Conservation (phyloP, 1,284 basidiomycete species). For the Leccinum subrobustum region DNA sequence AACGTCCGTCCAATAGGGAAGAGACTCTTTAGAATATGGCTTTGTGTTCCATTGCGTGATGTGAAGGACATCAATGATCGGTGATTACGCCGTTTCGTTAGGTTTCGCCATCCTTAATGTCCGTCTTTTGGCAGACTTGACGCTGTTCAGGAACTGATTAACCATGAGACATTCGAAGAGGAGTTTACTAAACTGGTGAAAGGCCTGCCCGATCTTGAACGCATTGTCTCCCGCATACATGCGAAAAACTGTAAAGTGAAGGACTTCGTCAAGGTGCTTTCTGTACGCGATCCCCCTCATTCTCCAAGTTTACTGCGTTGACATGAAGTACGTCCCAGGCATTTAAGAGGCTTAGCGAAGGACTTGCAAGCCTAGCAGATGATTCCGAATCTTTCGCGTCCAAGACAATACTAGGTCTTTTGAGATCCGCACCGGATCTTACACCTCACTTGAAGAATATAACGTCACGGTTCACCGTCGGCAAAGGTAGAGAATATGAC, state of each 20-base stretch:
- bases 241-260: constrained; percentile 84
- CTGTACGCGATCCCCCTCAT: constrained; percentile 43
- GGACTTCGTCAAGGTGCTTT: constrained; percentile 83
- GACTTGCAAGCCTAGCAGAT: constrained; percentile 62
- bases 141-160: constrained; percentile 87
- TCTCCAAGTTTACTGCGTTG: background rate
- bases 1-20: constrained; percentile 56
- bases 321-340: constrained; percentile 44
- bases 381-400: constrained; percentile 74
- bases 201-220: constrained; percentile 88
- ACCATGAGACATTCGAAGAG: constrained; percentile 71
- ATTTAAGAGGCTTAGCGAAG: constrained; percentile 72
- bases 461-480: constrained; percentile 61
- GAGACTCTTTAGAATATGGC: constrained; percentile 90
- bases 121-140: constrained; percentile 62
- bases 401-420: constrained; percentile 67
- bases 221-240: constrained; percentile 90
- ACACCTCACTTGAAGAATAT: constrained; percentile 68
- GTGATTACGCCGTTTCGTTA: constrained; percentile 39
- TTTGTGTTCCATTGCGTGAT: constrained; percentile 85
- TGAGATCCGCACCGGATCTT: constrained; percentile 83
- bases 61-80: constrained; percentile 84
- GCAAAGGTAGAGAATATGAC: constrained; percentile 52
- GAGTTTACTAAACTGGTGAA: constrained; percentile 76
- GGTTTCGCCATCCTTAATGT: constrained; percentile 11